Conservation (phyloP, 2,329 filamentous ascomycete species). For the Sclerotinia sclerotiorum region DNA sequence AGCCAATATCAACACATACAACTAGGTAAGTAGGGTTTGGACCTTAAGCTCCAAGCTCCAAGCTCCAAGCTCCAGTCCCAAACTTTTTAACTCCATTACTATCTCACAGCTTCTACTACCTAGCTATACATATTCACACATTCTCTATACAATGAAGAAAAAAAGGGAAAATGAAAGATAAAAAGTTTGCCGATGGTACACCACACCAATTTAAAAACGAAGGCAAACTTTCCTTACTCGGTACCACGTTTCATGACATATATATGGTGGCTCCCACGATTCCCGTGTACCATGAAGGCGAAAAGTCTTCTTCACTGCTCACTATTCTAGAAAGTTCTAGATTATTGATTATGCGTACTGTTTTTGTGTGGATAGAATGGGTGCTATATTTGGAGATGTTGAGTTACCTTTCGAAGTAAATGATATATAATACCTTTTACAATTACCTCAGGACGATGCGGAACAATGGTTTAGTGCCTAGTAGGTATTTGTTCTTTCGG, state of each 20-base stretch:
- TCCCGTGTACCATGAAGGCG: neutral
- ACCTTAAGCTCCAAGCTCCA: neutral
- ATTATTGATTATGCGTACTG: neutral
- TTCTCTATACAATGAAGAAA: neutral
- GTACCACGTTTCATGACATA: neutral
- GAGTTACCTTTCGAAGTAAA: neutral
- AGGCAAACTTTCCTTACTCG: neutral
- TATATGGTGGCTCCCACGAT: neutral
- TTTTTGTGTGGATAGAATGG: neutral
- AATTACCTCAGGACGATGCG: neutral
- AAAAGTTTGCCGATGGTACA: neutral
- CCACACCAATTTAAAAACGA: neutral
- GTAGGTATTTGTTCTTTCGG: neutral
- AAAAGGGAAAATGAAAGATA: too few species aligned
- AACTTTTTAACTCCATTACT: neutral
- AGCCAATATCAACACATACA: neutral
- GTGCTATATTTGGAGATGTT: neutral
- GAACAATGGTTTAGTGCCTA: too few species aligned
- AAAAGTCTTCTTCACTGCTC: neutral
- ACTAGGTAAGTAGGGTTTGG: neutral
- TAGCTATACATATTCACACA: neutral
- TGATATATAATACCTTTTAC: neutral
- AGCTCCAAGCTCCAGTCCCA: too few species aligned
- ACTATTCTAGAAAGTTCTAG: constrained; percentile 10
- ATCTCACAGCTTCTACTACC: neutral